Base-by-base conservation (phyloP, 2,329 filamentous ascomycete genomes). In the Ophiosphaerella narmari region DNA sequence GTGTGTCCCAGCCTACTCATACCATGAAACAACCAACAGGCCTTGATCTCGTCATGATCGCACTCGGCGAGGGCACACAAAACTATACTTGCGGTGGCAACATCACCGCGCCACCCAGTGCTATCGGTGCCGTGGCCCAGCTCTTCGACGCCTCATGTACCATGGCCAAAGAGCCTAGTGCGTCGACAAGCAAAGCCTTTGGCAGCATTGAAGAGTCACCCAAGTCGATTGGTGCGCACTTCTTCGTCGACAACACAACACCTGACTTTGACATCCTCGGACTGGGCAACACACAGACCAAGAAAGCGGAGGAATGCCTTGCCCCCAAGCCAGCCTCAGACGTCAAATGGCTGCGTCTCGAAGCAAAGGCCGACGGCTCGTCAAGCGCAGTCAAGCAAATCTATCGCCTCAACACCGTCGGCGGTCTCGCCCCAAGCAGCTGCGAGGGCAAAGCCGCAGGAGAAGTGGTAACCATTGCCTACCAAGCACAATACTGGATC, bases 241-340 rank as follows among this genome's bases (percentile, higher is more conserved):
- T 84, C 82, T 96, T 97, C 80, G 76, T 78, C 54, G 83, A 87
- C 65, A 66, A 73, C 33, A 87, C 83, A 1, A 90, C 88, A 0
- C 89, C 93, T 0, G 87, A 88, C 73, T 97, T 97, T 78, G 82
- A 92, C 74, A 81, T 97, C 55, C 82, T 88, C 70, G 85, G 82
- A 1, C 68, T 78, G 0, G 78, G 90, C 34, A 88, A 87, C 38
- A 80, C 86, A 49, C 83, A 82, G 18, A 84, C 85, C 63, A 79
- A 82, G 61, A 93, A 93, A 77, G 78, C 81, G 49, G 81, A 78
- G 48, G 77, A 80, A 1, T 77, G 82, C 2, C 63, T 78, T n/a
- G 90, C 92, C 0, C 91, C 91, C 0, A 34, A 59, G 12, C 81
- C 79, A n/a, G 69, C 70, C 29, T 43, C 36, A 3, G 80, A 89